Evolutionary conservation across 2,329 filamentous ascomycete species (phyloP).

Genomic region (Diplodia sapinea): DNA sequence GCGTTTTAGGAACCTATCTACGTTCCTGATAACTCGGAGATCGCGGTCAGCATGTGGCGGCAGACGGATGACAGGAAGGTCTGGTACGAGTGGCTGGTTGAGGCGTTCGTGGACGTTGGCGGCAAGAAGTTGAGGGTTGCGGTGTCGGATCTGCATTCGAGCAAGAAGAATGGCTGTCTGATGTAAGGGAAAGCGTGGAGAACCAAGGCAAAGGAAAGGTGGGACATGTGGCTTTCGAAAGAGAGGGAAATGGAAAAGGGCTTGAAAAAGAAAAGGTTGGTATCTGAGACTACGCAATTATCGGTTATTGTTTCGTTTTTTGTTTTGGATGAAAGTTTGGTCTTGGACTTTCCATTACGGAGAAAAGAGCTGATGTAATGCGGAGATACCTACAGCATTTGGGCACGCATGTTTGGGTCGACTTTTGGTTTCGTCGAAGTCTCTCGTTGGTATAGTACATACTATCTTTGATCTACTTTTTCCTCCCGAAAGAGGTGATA

Average conservation of each 20-base stretch:
- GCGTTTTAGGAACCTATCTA: slow-evolving; percentile 74
- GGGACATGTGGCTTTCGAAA: no score
- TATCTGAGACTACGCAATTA: neutral
- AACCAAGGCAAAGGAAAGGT: neutral
- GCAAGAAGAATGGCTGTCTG: slow-evolving; percentile 48
- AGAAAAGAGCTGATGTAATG: neutral
- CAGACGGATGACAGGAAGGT: slow-evolving; percentile 94
- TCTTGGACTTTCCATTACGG: neutral
- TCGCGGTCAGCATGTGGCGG: slow-evolving; percentile 93
- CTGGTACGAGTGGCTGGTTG: slow-evolving; percentile 98
- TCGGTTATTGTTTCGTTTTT: neutral
- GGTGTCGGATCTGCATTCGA: slow-evolving; percentile 47
- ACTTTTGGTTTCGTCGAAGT: neutral
- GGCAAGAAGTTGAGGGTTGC: slow-evolving; percentile 24
- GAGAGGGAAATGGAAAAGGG: neutral
- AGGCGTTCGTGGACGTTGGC: slow-evolving; percentile 66
- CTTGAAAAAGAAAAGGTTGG: neutral
- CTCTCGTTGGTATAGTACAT: neutral
- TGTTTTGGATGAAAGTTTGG: neutral
- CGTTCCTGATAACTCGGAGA: slow-evolving; percentile 80
- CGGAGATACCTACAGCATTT: neutral
- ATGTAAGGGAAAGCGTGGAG: slow-evolving; percentile 39
- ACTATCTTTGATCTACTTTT: neutral
- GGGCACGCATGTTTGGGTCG: neutral
- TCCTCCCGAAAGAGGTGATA: no score